phyloP scores from a whole-genome alignment of 352 stramenopile genomes.

The Globisporangium sylvaticum region DNA sequence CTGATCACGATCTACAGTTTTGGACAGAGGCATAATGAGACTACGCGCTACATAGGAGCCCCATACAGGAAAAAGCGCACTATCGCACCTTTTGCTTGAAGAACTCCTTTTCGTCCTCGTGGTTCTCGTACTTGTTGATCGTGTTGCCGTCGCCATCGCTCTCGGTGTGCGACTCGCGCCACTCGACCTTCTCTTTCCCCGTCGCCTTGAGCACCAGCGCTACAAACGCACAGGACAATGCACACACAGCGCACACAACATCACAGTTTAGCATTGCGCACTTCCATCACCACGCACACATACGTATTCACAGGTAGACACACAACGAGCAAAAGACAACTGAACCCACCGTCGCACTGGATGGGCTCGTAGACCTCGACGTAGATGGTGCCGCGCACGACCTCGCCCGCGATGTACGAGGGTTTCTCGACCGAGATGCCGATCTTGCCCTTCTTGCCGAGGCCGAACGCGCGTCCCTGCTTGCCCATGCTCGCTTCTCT shows the following conservation, averaged over 20 bases:
- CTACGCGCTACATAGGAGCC: too few species aligned
- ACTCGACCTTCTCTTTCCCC: constrained; percentile 66
- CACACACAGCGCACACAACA: too few species aligned
- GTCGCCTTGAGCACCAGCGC: constrained; percentile 58
- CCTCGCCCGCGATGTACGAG: constrained; percentile 56
- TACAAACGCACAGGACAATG: constrained; percentile 20
- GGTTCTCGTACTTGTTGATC: constrained; percentile 20
- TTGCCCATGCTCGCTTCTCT: constrained; percentile 34
- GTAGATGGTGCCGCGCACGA: constrained; percentile 52
- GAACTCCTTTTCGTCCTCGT: constrained; percentile 47
- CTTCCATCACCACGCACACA: too few species aligned
- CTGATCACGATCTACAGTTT: constrained; percentile 47
- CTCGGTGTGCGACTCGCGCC: constrained; percentile 30
- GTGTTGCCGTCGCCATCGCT: constrained; percentile 31
- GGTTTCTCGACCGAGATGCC: constrained; percentile 44
- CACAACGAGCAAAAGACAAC: background rate
- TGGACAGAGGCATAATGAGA: background rate
- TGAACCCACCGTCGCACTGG: constrained; percentile 49
- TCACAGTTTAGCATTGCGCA: background rate
- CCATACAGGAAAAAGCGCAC: too few species aligned
- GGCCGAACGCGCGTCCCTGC: constrained; percentile 41
- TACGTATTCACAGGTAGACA: background rate
- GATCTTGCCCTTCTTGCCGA: constrained; percentile 67
- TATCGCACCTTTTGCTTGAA: constrained; percentile 57
- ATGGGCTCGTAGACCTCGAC: constrained; percentile 52